Percentiles rank a stretch among this genome's conserved stretches.
Evolutionary conservation across 257 asterid genomes (phyloP).

Genomic region (Ophiorrhiza pumila): DNA sequence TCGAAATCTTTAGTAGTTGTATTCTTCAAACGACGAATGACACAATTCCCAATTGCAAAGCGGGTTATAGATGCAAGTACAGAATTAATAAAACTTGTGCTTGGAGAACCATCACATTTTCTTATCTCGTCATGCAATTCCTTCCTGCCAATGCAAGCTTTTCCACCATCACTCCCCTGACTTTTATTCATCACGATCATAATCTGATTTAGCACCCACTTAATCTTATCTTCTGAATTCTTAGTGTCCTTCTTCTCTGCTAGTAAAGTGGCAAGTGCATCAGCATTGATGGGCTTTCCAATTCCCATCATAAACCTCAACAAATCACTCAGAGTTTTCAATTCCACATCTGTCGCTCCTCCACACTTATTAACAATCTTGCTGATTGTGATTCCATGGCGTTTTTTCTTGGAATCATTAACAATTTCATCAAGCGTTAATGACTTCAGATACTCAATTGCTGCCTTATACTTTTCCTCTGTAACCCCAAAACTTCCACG

Average conservation of each 20-base stretch:
- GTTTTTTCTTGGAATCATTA: slow-evolving; percentile 33
- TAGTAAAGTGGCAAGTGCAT: slow-evolving; percentile 40
- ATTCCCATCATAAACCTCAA: slow-evolving; percentile 46
- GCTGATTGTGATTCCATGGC: slow-evolving; percentile 32
- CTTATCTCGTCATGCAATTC: slow-evolving; percentile 65
- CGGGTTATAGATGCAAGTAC: slow-evolving; percentile 70
- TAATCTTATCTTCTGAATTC: slow-evolving; percentile 64
- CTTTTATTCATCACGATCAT: slow-evolving; percentile 48
- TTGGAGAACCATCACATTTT: slow-evolving; percentile 60
- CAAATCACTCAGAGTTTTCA: slow-evolving; percentile 54
- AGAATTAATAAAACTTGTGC: slow-evolving; percentile 82
- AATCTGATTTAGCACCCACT: slow-evolving; percentile 42
- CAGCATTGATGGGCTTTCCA: slow-evolving; percentile 28
- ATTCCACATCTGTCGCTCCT: slow-evolving; percentile 38
- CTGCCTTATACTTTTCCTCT: slow-evolving; percentile 34
- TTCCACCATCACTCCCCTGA: slow-evolving; percentile 22
- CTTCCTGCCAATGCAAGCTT: slow-evolving; percentile 48
- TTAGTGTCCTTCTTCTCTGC: slow-evolving; percentile 61
- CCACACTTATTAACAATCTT: slow-evolving; percentile 40
- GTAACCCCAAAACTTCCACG: slow-evolving; percentile 40
- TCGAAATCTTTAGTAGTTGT: slow-evolving; percentile 44
- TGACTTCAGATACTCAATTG: slow-evolving; percentile 41
- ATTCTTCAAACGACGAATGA: slow-evolving; percentile 49
- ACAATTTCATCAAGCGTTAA: slow-evolving; percentile 42
- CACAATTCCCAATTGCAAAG: slow-evolving; percentile 42